Conservation (phyloP, 2,329 filamentous ascomycete species). For the Nothomitra cinnamomea region DNA sequence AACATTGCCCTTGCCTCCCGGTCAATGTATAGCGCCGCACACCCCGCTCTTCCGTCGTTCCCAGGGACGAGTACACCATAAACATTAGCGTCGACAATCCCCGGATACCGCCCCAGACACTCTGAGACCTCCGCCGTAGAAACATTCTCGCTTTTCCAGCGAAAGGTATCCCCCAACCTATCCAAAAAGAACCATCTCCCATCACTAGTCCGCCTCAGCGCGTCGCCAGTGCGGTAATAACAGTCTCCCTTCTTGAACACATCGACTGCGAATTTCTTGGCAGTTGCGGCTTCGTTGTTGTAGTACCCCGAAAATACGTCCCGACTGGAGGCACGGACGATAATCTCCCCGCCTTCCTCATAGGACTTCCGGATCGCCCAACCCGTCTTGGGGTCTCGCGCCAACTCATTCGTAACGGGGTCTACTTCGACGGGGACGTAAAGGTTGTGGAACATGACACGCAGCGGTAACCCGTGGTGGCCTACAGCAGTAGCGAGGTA, state of each 20-base stretch:
- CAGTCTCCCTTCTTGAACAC: conserved; percentile 62
- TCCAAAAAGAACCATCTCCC: conserved; percentile 68
- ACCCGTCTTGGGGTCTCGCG: conserved; percentile 48
- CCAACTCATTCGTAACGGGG: conserved; percentile 47
- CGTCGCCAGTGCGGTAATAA: conserved; percentile 70
- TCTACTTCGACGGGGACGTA: conserved; percentile 54
- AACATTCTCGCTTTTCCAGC: conserved; percentile 73
- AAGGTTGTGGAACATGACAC: conserved; percentile 33
- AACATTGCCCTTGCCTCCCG: conserved; percentile 42
- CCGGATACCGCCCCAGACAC: conserved; percentile 47
- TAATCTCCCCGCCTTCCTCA: conserved; percentile 56
- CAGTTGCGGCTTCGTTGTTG: conserved; percentile 51
- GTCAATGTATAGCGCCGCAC: conserved; percentile 56
- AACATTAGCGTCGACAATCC: conserved; percentile 63
- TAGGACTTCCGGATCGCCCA: conserved; percentile 47
- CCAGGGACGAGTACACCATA: conserved; percentile 67
- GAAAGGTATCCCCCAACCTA: conserved; percentile 60
- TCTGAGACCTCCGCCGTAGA: conserved; percentile 67
- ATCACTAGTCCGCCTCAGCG: conserved; percentile 52
- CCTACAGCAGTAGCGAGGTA: conserved; percentile 44
- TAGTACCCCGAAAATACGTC: conserved; percentile 59
- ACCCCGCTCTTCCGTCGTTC: conserved; percentile 73
- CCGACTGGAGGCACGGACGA: conserved; percentile 43
- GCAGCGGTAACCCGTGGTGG: conserved; percentile 48
- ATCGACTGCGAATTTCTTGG: conserved; percentile 55